Base-by-base conservation (phyloP, 2,329 filamentous ascomycete genomes). In the Aspergillus tanneri region DNA sequence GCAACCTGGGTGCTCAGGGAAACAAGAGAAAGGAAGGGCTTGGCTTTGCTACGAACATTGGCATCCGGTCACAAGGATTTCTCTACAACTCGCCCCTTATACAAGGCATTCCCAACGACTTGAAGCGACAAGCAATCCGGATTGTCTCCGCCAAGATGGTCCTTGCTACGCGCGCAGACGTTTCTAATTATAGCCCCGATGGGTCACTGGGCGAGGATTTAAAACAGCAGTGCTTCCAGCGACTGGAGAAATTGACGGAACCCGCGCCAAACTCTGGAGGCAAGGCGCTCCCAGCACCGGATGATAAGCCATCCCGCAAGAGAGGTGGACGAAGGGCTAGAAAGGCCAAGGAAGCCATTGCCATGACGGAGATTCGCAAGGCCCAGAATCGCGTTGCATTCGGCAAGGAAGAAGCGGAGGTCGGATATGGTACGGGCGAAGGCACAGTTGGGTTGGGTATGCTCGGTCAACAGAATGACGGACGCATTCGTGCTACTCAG, bases 341-440 rank as follows among this genome's bases (percentile, higher is more conserved):
- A 48, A 96, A 96, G 70, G 92, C 92, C 51, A 99, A 99, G 79
- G 93, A 96, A 70, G 91, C 92, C 3, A 89, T 89, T 5, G 92
- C 93, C 51, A 95, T 96, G 90, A 99, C 93, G 0, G 93, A 99
- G 46, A 77, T 99, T 23, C 85, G 91, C 56, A 96, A 97, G 70
- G 90, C 90, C 4, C 93, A 97, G 72, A 99, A 99, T 73, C 83
- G 93, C 45, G 86, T 99, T 82, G 90, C 86, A 0, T 99, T 99
- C 64, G 91, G 91, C 49, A 93, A 95, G 67, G 92, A 97, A 69
- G 93, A 99, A 71, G 86, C 84, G 61, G 93, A 99, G 70, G 85
- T 93, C 1, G 92, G 91, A 24, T 97, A 95, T 67, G 92, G 90
- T 27, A 84, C 83, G 1, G 89, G 90, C 42, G 90, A 96, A 58